A percentile compares a stretch with the other conserved stretches of the same genome.
phyloP scores from a whole-genome alignment of 2,329 filamentous ascomycete species.

The Cercospora janseana region DNA sequence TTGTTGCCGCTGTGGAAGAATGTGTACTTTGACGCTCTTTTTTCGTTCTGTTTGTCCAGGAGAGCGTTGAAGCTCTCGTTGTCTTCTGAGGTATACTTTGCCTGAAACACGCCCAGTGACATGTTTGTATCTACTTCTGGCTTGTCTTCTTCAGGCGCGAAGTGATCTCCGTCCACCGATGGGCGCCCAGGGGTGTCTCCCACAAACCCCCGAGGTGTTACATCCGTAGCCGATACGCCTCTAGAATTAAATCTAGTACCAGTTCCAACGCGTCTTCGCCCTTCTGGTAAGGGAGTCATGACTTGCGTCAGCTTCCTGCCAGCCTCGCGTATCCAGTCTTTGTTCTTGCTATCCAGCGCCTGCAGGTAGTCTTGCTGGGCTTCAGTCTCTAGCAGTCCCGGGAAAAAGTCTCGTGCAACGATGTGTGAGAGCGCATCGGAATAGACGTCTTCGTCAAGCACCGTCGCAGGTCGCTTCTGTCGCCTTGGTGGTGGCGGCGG shows the following conservation, averaged over 20 bases:
- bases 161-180: slow-evolving; percentile 40
- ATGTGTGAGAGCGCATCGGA: slow-evolving; percentile 88
- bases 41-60: slow-evolving; percentile 85
- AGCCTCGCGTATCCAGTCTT: slow-evolving; percentile 81
- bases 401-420: slow-evolving; percentile 95
- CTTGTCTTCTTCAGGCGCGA: slow-evolving; percentile 41
- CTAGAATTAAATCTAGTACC: slow-evolving; percentile 40
- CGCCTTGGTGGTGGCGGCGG: slow-evolving; percentile 81
- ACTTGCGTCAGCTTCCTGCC: slow-evolving; percentile 62
- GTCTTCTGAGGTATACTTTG: slow-evolving; percentile 94
- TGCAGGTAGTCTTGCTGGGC: slow-evolving; percentile 90
- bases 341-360: slow-evolving; percentile 81
- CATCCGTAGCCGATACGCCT: slow-evolving; percentile 21
- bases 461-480: slow-evolving; percentile 83
- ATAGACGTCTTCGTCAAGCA: slow-evolving; percentile 92
- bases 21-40: slow-evolving; percentile 76
- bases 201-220: slow-evolving; percentile 59
- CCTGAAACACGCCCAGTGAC: slow-evolving; percentile 80
- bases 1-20: slow-evolving; percentile 91
- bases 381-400: slow-evolving; percentile 79
- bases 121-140: slow-evolving; percentile 69
- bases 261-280: slow-evolving; percentile 40
- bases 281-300: slow-evolving; percentile 72
- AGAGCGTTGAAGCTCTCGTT: slow-evolving; percentile 96
- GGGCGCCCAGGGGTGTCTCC: slow-evolving; percentile 69